These are phyloP conservation scores for Phaseolus lunatus DNA, from an alignment of 306 rosid species.

Conservation along the genomic window DNA sequence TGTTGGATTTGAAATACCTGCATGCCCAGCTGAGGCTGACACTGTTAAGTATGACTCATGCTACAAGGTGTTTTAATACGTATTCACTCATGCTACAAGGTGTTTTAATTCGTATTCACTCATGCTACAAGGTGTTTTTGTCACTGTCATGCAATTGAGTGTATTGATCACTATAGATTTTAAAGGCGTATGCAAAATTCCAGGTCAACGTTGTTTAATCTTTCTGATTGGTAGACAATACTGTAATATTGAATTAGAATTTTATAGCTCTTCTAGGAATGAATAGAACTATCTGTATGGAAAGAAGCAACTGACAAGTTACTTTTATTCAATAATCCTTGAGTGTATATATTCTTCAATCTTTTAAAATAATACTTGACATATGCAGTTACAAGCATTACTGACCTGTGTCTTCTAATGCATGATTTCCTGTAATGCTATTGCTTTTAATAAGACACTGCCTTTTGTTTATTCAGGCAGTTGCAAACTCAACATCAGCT, in stretches of 20 bases:
- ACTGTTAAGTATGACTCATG: neutral
- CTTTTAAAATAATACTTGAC: neutral
- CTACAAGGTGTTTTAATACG: slow-evolving; percentile 12
- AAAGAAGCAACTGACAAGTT: neutral
- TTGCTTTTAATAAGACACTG: slow-evolving; percentile 30
- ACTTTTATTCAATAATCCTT: neutral
- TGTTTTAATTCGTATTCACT: no score
- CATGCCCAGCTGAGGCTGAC: neutral
- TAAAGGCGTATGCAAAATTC: neutral
- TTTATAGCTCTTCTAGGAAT: slow-evolving; percentile 9
- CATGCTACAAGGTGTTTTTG: neutral
- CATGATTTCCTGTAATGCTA: slow-evolving; percentile 8
- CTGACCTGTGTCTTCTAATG: neutral
- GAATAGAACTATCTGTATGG: neutral
- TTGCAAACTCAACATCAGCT: slow-evolving; percentile 98
- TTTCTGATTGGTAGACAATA: neutral
- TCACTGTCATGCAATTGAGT: neutral
- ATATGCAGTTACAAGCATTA: neutral
- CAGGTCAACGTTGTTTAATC: slow-evolving; percentile 2
- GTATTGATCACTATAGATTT: neutral
- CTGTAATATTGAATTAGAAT: neutral
- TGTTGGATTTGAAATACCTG: slow-evolving; percentile 1
- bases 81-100: no score
- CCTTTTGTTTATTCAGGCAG: slow-evolving; percentile 70
- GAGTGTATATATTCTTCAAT: neutral